Evolutionary conservation across 257 asterid genomes (phyloP).

Genomic region (Thymus quinquecostatus): DNA sequence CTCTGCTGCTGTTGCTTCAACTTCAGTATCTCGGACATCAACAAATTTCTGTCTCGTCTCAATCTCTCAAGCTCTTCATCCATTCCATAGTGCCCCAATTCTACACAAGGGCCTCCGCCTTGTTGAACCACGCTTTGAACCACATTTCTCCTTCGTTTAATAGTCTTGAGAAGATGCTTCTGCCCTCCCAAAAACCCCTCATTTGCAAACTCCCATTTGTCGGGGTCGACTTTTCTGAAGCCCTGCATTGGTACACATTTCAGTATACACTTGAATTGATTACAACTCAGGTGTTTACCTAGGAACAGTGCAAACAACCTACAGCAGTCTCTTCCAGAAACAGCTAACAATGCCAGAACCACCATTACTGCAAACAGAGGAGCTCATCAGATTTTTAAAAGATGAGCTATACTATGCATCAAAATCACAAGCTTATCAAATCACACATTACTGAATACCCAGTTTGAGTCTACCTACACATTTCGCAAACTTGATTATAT

Average conservation of each 20-base stretch:
- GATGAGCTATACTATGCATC: neutral
- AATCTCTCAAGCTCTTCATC: slow-evolving; percentile 81
- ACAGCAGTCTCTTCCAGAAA: slow-evolving; percentile 46
- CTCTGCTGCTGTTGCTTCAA: slow-evolving; percentile 73
- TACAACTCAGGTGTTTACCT: slow-evolving; percentile 13
- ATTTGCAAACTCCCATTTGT: slow-evolving; percentile 93
- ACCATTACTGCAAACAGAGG: slow-evolving; percentile 52
- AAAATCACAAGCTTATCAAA: neutral
- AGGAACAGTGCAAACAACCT: slow-evolving; percentile 43
- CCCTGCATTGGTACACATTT: slow-evolving; percentile 63
- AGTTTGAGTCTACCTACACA: neutral
- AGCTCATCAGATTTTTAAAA: slow-evolving; percentile 50
- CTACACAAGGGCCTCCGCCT: slow-evolving; percentile 56
- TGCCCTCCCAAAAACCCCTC: slow-evolving; percentile 93
- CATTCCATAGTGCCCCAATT: slow-evolving; percentile 62
- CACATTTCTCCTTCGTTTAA: slow-evolving; percentile 72
- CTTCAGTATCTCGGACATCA: slow-evolving; percentile 67
- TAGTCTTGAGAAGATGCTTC: slow-evolving; percentile 82
- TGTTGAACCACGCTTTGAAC: slow-evolving; percentile 43
- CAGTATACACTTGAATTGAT: slow-evolving; percentile 31
- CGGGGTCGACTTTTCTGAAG: slow-evolving; percentile 87
- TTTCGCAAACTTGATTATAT: neutral
- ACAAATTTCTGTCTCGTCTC: slow-evolving; percentile 51
- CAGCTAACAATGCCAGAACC: slow-evolving; percentile 45
- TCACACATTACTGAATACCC: neutral